Percentiles rank a stretch among this genome's conserved stretches.
Conservation (phyloP, 1,284 basidiomycete species). For the Irpex sp. region DNA sequence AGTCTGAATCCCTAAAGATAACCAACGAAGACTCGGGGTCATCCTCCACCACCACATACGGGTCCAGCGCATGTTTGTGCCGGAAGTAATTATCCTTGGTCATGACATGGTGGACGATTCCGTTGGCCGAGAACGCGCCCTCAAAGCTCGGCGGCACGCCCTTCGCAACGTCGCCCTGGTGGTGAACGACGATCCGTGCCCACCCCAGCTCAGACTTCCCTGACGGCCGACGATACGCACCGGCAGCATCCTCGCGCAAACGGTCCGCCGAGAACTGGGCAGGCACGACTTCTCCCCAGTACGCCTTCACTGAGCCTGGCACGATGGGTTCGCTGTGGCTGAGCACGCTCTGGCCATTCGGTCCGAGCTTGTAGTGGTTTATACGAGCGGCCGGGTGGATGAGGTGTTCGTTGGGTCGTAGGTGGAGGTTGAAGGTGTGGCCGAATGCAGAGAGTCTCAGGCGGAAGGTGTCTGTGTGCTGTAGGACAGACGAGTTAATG, state of each 20-base stretch:
- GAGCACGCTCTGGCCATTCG: constrained; percentile 44
- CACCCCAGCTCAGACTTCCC: constrained; percentile 50
- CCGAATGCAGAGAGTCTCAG: constrained; percentile 62
- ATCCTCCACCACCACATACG: constrained; percentile 38
- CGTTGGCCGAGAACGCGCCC: constrained; percentile 71
- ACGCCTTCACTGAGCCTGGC: constrained; percentile 55
- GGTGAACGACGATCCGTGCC: constrained; percentile 70
- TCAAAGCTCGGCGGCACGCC: constrained; percentile 62
- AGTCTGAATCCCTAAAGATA: constrained; percentile 70
- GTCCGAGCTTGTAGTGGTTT: constrained; percentile 47
- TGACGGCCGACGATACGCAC: constrained; percentile 40
- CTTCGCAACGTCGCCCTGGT: constrained; percentile 50
- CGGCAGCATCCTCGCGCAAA: constrained; percentile 57
- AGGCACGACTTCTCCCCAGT: constrained; percentile 67
- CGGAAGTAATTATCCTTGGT: constrained; percentile 71
- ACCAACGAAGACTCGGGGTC: constrained; percentile 54
- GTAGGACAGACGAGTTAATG: constrained; percentile 29
- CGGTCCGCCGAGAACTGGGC: constrained; percentile 44
- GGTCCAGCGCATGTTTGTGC: constrained; percentile 56
- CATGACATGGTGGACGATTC: constrained; percentile 71
- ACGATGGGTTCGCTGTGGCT: constrained; percentile 48
- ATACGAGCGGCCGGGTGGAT: constrained; percentile 75
- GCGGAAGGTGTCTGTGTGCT: constrained; percentile 62
- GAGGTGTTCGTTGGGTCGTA: constrained; percentile 72
- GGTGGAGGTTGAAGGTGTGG: constrained; percentile 61